Evolutionary conservation across 2,329 filamentous ascomycete genomes (phyloP), one percentile per base, ranked within the genome.

Genomic region (Botrytis cinerea): DNA sequence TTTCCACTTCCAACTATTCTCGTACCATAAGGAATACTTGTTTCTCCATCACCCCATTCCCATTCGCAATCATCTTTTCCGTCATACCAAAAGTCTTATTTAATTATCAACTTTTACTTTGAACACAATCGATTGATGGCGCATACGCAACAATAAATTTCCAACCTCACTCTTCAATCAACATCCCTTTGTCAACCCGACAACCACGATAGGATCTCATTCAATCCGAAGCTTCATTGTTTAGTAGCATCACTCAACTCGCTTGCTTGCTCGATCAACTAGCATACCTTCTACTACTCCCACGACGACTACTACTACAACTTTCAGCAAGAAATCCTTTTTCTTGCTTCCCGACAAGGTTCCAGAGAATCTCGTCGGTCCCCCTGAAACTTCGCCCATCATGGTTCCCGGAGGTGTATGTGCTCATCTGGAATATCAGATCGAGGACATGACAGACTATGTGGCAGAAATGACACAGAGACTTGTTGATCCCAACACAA

Each of bases 361-460:
- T 79, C 78, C 59, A 43, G 43, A 64, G 78, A 75, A 73, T 80
- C 79, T 80, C 74, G 48, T 78, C 80, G 78, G 77, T 72, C 70
- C 54, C 54, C 70, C 74, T 75, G 71, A 74, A 72, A 75, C 72
- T 62, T 78, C 73, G 77, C 76, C 74, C 76, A 78, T 75, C 75
- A 81, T 80, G 80, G 75, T 80, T 77, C 77, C 78, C 71, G 91
- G 91, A 80, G 91, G 91, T 78, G 91, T 93, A 63, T 91, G 91
- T 74, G 90, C 90, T 75, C 89, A 92, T 81, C 84, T 93, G 76
- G 91, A 93, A 82, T 93, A 93, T 82, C 91, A 93, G 79, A 92
- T 93, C 87, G 90, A 92, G 78, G 86, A 90, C 81, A 93, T 93
- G 90, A 89, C 90, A 75, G 91, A 92, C 81, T 93, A 93, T 82